A percentile compares a stretch with the other conserved stretches of the same genome.
These are phyloP conservation scores for Podila verticillata DNA, from an alignment of 192 early-diverging fungal species.

Conservation along the genomic window DNA sequence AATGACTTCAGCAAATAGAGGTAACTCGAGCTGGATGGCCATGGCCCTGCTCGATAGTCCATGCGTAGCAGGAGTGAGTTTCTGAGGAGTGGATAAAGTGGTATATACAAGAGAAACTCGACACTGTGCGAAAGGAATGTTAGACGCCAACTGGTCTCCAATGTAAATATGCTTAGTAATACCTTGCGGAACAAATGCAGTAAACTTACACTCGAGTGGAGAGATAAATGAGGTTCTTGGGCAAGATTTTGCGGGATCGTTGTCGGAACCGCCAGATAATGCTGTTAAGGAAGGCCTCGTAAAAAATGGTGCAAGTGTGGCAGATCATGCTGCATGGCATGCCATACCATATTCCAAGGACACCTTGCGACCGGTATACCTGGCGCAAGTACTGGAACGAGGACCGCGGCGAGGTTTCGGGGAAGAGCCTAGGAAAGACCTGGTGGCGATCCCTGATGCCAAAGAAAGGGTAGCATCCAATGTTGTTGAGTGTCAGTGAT, in stretches of 20 bases:
- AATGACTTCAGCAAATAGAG: slow-evolving; percentile 30
- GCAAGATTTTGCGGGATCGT: slow-evolving; percentile 29
- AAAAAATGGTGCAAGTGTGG: slow-evolving; percentile 51
- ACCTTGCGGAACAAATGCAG: no score
- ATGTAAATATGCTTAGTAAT: no score
- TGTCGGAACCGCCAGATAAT: slow-evolving; percentile 37
- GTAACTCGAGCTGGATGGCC: slow-evolving; percentile 30
- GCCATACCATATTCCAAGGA: slow-evolving; percentile 50
- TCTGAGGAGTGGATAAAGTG: slow-evolving; percentile 44
- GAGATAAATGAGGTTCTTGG: slow-evolving; percentile 36
- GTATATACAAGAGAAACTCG: slow-evolving; percentile 51
- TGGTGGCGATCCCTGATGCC: slow-evolving; percentile 46
- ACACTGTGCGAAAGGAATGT: slow-evolving; percentile 3
- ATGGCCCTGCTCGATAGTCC: slow-evolving; percentile 38
- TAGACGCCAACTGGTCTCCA: no score
- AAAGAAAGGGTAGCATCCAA: slow-evolving; percentile 51
- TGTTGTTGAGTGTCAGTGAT: slow-evolving; percentile 48
- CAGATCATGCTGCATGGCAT: slow-evolving; percentile 53
- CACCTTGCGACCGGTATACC: slow-evolving; percentile 44
- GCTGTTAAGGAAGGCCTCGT: slow-evolving; percentile 50
- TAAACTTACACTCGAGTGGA: slow-evolving; percentile 31
- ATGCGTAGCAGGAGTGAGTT: slow-evolving; percentile 39
- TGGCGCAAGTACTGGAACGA: slow-evolving; percentile 41
- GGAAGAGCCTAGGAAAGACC: slow-evolving; percentile 41
- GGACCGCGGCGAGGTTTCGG: slow-evolving; percentile 43